Percentiles rank a stretch among this genome's conserved stretches.
These are phyloP conservation scores for Melaleuca quinquenervia DNA, from an alignment of 345 rosid genomes.

Conservation along the genomic window DNA sequence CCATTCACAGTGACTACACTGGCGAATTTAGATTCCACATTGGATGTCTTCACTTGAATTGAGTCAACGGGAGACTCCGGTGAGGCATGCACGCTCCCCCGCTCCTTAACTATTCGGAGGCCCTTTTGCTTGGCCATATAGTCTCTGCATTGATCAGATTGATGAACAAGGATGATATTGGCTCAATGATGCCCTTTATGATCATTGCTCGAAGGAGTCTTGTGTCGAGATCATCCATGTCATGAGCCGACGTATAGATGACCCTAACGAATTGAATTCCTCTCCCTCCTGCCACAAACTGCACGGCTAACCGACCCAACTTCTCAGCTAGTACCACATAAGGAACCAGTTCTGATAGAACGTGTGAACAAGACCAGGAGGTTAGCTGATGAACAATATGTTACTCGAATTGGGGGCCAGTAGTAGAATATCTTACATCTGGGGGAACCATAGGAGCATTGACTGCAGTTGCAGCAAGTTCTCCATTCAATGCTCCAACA, in stretches of 20 bases:
- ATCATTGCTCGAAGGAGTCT: slow-evolving; percentile 83
- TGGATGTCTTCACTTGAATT: slow-evolving; percentile 45
- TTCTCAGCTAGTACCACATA: slow-evolving; percentile 63
- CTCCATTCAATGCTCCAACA: slow-evolving; percentile 67
- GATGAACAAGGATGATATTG: slow-evolving; percentile 50
- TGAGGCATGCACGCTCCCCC: slow-evolving; percentile 33
- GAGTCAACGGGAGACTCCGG: slow-evolving; percentile 56
- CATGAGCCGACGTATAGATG: slow-evolving; percentile 44
- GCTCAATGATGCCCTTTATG: slow-evolving; percentile 81
- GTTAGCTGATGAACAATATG: background rate
- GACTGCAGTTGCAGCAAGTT: slow-evolving; percentile 72
- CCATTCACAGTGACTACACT: slow-evolving; percentile 50
- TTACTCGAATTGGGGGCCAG: background rate
- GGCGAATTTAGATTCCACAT: slow-evolving; percentile 58
- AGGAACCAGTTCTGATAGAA: slow-evolving; percentile 51
- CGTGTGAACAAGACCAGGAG: background rate
- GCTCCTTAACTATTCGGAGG: slow-evolving; percentile 61
- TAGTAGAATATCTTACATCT: slow-evolving; percentile 16
- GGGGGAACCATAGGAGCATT: slow-evolving; percentile 81
- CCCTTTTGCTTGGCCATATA: slow-evolving; percentile 82
- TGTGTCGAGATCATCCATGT: slow-evolving; percentile 68
- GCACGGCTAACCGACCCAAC: slow-evolving; percentile 71
- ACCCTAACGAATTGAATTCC: slow-evolving; percentile 61
- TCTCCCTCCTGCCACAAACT: slow-evolving; percentile 57
- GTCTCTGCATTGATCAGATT: slow-evolving; percentile 83